phyloP scores from a whole-genome alignment of 2,329 filamentous ascomycete genomes.

The Harringtonia aguacate region DNA sequence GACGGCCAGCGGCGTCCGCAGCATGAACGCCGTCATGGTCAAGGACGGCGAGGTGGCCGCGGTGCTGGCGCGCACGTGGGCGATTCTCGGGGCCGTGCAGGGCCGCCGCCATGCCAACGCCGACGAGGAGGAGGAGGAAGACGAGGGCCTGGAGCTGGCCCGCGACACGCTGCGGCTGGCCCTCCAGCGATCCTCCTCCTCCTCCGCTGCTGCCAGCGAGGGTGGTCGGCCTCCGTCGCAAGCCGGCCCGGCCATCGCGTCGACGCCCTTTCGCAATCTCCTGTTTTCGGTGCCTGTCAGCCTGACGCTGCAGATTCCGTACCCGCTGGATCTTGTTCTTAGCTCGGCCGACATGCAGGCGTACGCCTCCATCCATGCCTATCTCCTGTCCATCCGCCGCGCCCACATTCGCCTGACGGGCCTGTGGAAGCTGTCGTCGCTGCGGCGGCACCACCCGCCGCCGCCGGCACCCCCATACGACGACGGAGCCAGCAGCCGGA shows the following conservation, averaged over 20 bases:
- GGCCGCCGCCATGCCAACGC: slow-evolving; percentile 58
- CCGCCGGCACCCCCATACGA: slow-evolving; percentile 56
- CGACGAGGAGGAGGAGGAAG: slow-evolving; percentile 56
- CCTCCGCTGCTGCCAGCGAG: slow-evolving; percentile 12
- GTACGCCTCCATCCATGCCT: slow-evolving; percentile 80
- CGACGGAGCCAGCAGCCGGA: slow-evolving; percentile 50
- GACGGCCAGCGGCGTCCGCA: slow-evolving; percentile 28
- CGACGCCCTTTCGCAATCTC: slow-evolving; percentile 64
- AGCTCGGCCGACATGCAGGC: slow-evolving; percentile 62
- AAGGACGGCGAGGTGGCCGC: slow-evolving; percentile 82
- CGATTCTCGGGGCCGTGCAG: slow-evolving; percentile 64
- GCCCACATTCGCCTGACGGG: slow-evolving; percentile 76
- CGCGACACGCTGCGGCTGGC: slow-evolving; percentile 62
- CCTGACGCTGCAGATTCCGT: slow-evolving; percentile 61
- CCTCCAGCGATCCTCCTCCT: slow-evolving; percentile 39
- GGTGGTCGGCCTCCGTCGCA: slow-evolving; percentile 21
- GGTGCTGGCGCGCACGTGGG: slow-evolving; percentile 68
- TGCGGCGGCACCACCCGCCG: slow-evolving; percentile 67
- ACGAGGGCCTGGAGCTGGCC: slow-evolving; percentile 76
- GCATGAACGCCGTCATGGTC: slow-evolving; percentile 53
- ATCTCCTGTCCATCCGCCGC: slow-evolving; percentile 74
- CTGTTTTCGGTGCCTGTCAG: slow-evolving; percentile 67
- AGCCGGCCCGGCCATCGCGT: not conserved
- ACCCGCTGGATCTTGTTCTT: slow-evolving; percentile 81
- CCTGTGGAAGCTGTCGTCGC: slow-evolving; percentile 74